These are phyloP conservation scores for Maudiozyma humilis DNA, from an alignment of 1,139 yeast species.

Conservation along the genomic window DNA sequence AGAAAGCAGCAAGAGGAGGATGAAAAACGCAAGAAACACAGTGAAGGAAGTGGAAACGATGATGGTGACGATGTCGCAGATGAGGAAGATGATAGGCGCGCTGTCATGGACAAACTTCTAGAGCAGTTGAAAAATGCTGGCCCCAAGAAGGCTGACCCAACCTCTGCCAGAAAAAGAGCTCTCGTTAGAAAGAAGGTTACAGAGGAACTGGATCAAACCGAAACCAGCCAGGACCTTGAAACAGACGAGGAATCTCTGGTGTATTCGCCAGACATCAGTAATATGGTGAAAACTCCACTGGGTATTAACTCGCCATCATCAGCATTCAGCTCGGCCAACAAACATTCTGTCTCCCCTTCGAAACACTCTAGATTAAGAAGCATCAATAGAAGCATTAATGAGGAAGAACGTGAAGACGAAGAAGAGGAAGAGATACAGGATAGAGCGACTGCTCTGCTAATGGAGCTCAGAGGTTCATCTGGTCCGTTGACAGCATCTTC, in stretches of 20 bases:
- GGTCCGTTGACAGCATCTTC: constrained; percentile 18
- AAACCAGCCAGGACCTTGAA: constrained; percentile 17
- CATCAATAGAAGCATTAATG: constrained; percentile 1
- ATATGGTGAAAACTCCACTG: constrained; percentile 4
- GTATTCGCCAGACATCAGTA: constrained; percentile 18
- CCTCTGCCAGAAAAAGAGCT: constrained; percentile 77
- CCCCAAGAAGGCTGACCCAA: constrained; percentile 56
- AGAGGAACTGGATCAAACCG: constrained; percentile 31
- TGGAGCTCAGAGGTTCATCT: constrained; percentile 26
- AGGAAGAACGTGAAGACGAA: constrained; percentile 10
- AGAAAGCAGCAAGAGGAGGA: constrained; percentile 18
- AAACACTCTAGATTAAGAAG: constrained; percentile 1
- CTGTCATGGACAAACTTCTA: constrained; percentile 66
- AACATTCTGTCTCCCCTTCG: constrained; percentile 7
- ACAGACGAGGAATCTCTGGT: constrained; percentile 25
- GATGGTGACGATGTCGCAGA: constrained; percentile 26
- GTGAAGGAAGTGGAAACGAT: constrained; percentile 11
- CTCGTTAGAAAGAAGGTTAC: constrained; percentile 57
- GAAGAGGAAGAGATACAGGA: constrained; percentile 23
- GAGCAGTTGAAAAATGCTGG: constrained; percentile 71
- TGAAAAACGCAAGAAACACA: constrained; percentile 2
- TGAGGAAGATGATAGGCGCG: constrained; percentile 34
- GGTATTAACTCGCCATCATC: constrained; percentile 15
- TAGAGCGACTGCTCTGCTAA: constrained; percentile 27
- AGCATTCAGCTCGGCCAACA: background rate